Conservation (phyloP, 495 filamentous ascomycete genomes). For the Aspergillus avenaceus region DNA sequence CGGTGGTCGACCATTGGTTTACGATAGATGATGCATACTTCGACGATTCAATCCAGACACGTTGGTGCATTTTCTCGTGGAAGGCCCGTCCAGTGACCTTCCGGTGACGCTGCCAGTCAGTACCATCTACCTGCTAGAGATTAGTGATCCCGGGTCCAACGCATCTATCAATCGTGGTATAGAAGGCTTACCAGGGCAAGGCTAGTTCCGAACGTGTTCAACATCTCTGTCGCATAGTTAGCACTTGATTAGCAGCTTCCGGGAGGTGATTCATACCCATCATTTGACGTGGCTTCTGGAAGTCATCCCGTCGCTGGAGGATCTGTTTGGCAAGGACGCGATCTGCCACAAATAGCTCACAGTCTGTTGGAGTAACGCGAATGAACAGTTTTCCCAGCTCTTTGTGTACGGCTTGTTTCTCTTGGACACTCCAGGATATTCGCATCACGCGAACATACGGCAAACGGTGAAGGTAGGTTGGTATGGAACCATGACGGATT, state of each 20-base stretch:
- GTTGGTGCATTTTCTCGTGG: not conserved
- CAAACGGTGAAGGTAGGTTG: not conserved
- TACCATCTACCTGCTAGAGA: conserved; percentile 1
- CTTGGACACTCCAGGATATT: conserved; percentile 1
- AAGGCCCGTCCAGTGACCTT: conserved; percentile 2
- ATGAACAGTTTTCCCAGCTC: conserved; percentile 2
- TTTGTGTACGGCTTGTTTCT: conserved; percentile 3
- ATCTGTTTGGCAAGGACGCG: not conserved
- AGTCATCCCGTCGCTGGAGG: conserved; percentile 3
- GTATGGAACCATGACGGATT: not conserved
- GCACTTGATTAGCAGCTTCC: not conserved
- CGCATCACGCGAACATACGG: not conserved
- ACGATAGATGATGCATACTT: not conserved
- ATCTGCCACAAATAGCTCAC: conserved; percentile 5
- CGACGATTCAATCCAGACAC: conserved; percentile 3
- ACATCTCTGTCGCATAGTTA: not conserved
- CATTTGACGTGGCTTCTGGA: conserved; percentile 1
- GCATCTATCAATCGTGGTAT: not conserved
- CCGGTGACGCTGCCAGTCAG: conserved; percentile 7
- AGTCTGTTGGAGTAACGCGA: not conserved
- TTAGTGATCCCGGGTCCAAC: not conserved
- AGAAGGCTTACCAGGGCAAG: conserved; percentile 2
- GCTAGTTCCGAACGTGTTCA: conserved; percentile 4
- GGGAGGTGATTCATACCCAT: not conserved
- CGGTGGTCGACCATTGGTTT: not conserved